Percentiles rank a stretch among this genome's conserved stretches.
phyloP scores from a whole-genome alignment of 352 stramenopile genomes.

The Phytophthora tubulina region DNA sequence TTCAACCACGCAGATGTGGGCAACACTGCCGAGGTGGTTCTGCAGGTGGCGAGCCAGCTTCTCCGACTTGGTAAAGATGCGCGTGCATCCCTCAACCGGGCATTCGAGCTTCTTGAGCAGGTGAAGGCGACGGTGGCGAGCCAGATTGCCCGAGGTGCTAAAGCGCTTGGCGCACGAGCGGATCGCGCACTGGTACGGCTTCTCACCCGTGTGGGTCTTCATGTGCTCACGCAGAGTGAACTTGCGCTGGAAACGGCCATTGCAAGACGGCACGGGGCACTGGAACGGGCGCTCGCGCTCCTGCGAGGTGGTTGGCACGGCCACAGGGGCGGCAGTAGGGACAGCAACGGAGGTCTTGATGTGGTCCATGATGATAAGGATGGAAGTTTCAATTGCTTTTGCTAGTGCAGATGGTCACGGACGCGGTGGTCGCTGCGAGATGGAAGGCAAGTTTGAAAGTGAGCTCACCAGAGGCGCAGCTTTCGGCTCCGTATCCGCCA shows the following conservation, averaged over 20 bases:
- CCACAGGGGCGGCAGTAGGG: not conserved
- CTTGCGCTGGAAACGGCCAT: conserved; percentile 72
- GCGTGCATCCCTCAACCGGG: conserved; percentile 55
- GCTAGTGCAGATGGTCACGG: conserved; percentile 32
- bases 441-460: conserved; percentile 58
- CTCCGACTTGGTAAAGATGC: conserved; percentile 62
- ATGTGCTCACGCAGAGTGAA: conserved; percentile 83
- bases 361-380: conserved; percentile 37
- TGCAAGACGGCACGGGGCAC: conserved; percentile 49
- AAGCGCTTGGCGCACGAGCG: conserved; percentile 68
- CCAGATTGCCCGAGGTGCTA: conserved; percentile 71
- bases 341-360: conserved; percentile 24
- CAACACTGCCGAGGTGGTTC: conserved; percentile 63
- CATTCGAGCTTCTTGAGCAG: conserved; percentile 61
- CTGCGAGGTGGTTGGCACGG: conserved; percentile 11
- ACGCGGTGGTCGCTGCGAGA: conserved; percentile 39
- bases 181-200: conserved; percentile 69
- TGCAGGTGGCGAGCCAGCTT: conserved; percentile 64
- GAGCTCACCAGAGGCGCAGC: conserved; percentile 43
- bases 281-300: conserved; percentile 54
- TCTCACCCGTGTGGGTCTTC: conserved; percentile 86
- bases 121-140: conserved; percentile 64
- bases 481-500: conserved; percentile 28
- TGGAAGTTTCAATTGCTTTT: conserved; percentile 35
- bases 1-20: conserved; percentile 65